phyloP scores from a whole-genome alignment of 83 land plant genomes.

The Diphasiastrum complanatum region DNA sequence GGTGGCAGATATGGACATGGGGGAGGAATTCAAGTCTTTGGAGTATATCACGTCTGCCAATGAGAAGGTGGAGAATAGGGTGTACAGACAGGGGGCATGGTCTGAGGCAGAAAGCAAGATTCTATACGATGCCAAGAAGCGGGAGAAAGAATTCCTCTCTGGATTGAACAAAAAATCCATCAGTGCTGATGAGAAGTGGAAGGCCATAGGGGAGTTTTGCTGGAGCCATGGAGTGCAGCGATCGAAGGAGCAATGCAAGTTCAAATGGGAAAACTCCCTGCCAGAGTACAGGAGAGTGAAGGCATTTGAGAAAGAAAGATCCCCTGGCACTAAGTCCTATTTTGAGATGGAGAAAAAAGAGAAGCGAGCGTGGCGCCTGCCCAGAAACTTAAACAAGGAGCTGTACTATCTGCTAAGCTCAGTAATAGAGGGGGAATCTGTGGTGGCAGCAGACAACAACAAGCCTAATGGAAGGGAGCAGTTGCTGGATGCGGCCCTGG shows the following conservation, averaged over 20 bases:
- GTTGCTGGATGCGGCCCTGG: slow-evolving; percentile 4
- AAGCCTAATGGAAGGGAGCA: neutral
- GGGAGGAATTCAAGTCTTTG: neutral
- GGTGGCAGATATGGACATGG: neutral
- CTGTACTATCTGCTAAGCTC: neutral
- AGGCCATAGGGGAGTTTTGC: neutral
- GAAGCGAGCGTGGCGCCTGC: neutral
- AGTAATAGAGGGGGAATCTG: neutral
- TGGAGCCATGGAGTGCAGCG: neutral
- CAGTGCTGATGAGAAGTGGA: neutral
- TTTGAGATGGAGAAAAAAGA: slow-evolving; percentile 15
- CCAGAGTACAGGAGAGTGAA: neutral
- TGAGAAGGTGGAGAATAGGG: slow-evolving; percentile 10
- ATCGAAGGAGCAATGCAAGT: neutral
- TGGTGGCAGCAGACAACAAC: neutral
- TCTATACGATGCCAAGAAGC: neutral
- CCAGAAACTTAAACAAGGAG: neutral
- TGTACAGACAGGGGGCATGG: slow-evolving; percentile 1
- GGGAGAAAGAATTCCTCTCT: neutral
- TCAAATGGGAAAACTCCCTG: neutral
- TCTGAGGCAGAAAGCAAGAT: neutral
- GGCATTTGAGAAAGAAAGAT: slow-evolving; percentile 3
- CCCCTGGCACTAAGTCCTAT: neutral
- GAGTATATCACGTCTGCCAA: neutral
- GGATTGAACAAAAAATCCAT: neutral